Conservation (phyloP, 257 asterid genomes). For the Nicotiana sylvestris region DNA sequence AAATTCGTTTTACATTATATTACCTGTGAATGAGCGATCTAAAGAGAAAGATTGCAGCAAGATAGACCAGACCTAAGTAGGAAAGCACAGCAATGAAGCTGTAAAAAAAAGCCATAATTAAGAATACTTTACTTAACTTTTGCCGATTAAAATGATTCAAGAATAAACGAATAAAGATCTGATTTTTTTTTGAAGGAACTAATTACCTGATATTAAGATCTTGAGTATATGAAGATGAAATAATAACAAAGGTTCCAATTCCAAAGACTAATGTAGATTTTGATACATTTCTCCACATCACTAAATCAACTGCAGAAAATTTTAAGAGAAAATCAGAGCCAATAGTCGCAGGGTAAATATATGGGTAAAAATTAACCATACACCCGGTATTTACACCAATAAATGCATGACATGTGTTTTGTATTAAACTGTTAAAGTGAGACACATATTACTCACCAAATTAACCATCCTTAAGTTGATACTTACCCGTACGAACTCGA, state of each 20-base stretch:
- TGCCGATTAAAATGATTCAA: not conserved
- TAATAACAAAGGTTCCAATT: constrained; percentile 63
- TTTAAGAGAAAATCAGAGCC: not conserved
- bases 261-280: constrained; percentile 86
- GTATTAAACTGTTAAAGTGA: too few relatives aligned
- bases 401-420: too few relatives aligned
- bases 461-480: too few relatives aligned
- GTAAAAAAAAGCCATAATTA: constrained; percentile 26
- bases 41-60: constrained; percentile 79
- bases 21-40: constrained; percentile 76
- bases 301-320: constrained; percentile 49
- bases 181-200: not conserved
- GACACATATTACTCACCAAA: too few relatives aligned
- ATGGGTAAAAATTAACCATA: too few relatives aligned
- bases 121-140: not conserved
- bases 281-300: constrained; percentile 86
- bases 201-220: constrained; percentile 73
- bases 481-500: too few relatives aligned
- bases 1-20: not conserved
- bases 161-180: not conserved
- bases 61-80: constrained; percentile 70
- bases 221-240: constrained; percentile 71
- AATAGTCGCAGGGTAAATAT: not conserved
- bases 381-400: too few relatives aligned
- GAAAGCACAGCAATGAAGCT: constrained; percentile 77